Evolutionary conservation across 2,329 filamentous ascomycete species (phyloP).

Genomic region (Neopestalotiopsis sp.): DNA sequence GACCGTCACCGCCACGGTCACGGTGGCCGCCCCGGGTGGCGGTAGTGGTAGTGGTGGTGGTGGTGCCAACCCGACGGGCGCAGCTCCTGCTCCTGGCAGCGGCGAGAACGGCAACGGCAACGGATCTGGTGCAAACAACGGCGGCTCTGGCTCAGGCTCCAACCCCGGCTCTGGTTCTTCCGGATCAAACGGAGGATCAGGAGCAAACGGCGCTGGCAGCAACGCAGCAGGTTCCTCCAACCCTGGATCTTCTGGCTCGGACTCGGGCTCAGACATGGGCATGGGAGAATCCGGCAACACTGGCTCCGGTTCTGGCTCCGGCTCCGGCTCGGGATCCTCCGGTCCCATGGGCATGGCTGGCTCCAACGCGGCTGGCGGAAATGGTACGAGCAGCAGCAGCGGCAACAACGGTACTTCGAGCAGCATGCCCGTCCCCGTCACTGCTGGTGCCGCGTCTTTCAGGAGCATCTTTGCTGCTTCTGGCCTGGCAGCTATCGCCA

Average conservation of each 20-base stretch:
- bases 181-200: conserved; percentile 7
- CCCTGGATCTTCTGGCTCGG: conserved; percentile 11
- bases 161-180: conserved; percentile 12
- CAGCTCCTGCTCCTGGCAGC: not conserved
- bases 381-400: conserved; percentile 19
- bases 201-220: conserved; percentile 13
- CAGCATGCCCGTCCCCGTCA: conserved; percentile 24
- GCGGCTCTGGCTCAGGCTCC: not conserved
- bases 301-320: conserved; percentile 9
- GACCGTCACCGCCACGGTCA: conserved; percentile 24
- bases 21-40: conserved; percentile 18
- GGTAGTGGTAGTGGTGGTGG: conserved; percentile 13
- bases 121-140: not conserved
- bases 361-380: not conserved
- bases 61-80: conserved; percentile 9
- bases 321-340: conserved; percentile 8
- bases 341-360: not conserved
- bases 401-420: conserved; percentile 23
- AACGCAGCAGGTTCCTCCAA: conserved; percentile 12
- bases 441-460: conserved; percentile 31
- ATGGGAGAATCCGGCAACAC: conserved; percentile 1
- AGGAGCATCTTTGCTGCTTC: conserved; percentile 32
- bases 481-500: conserved; percentile 31
- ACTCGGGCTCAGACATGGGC: not conserved
- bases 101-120: conserved; percentile 15